Evolutionary conservation across 2,329 filamentous ascomycete genomes (phyloP), one percentile per base, ranked within the genome.

Genomic region (Pyrenophora seminiperda): DNA sequence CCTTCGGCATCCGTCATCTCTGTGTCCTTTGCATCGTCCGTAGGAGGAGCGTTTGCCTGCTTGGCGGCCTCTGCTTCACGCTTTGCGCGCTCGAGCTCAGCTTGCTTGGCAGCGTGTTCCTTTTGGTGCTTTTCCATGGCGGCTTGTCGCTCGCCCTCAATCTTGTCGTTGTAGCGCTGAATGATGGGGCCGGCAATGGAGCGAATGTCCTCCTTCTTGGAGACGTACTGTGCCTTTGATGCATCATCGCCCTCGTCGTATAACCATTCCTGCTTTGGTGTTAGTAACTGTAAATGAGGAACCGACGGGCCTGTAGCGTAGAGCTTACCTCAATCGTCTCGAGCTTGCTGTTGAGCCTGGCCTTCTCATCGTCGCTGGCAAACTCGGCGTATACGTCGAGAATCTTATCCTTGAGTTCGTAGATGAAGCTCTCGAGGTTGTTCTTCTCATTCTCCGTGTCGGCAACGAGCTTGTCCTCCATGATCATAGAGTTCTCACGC

Each of bases 381-480:
- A 96, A 91, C 41, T 96, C 90, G 59, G 91, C 80, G 74, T 95
- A 97, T 64, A 91, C 84, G 67, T 95, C 91, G 62, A 97, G 91
- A 43, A 97, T 84, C 85, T 97, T 97, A 78, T 91, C 91, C 66
- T 93, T 89, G 72, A 96, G 83, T 69, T 97, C 92, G 78, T 99
- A 99, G 77, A 97, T 97, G 78, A 88, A 96, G 18, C 90, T 87
- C 82, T 99, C 94, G 45, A 99, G 89, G 79, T 97, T 93, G 81
- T 99, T 99, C 90, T 97, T 99, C 86, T 96, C 96, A 81, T 97
- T 91, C 74, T 97, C 94, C 30, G 94, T 99, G 75, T 97, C 94
- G 65, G 90, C 90, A 48, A 99, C 92, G 50, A 97, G 87, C 84
- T 97, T 99, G 80, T 99, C 94, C 77, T 97, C 91, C 85, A 96